Evolutionary conservation across 169 alveolate species (phyloP), one percentile per base, ranked within the genome.

Genomic region (Plasmodium billcollinsi): DNA sequence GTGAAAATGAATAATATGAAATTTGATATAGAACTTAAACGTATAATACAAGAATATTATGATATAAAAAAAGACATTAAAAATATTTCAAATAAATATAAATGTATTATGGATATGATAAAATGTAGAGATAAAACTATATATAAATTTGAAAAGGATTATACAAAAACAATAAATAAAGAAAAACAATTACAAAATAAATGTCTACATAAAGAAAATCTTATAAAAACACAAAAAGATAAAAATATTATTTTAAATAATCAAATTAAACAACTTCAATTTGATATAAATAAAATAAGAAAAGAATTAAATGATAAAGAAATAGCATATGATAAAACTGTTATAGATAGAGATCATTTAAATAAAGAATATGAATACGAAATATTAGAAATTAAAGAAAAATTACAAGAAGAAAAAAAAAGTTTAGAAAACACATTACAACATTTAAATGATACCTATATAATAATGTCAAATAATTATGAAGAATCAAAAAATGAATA

Each of bases 41-140:
- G 66, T 11, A 50, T 6, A 3, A 24, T 69, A 5, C 56, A 26
- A 12, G 58, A 49, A 69, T 67, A 67, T 52, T 39, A 80, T 8
- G 73, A 80, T 24, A 80, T 56, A 39, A 63, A 69, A 20, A 65
- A 80, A 56, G 90, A 80, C 14, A 80, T 56, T 67, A 80, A 80
- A 67, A 45, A 80, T 39, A 45, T 80, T 18, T 18, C 18, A 54
- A 54, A 61, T 21, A 80, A 80, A 29, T 80, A 83, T 73, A 39
- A 54, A 15, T 80, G 90, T 33, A 24, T 80, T 20, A 65, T 80
- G 12, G 74, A 80, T 63, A 18, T 73, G 18, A 80, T 80, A 56
- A 49, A 54, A 67, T 67, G 70, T 21, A 80, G 90, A 49, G 90
- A 80, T 61, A 14, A 69, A 4, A 80, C 90, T n/a, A 69, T 80